phyloP scores from a whole-genome alignment of 257 asterid species.

The Solanum commersonii region DNA sequence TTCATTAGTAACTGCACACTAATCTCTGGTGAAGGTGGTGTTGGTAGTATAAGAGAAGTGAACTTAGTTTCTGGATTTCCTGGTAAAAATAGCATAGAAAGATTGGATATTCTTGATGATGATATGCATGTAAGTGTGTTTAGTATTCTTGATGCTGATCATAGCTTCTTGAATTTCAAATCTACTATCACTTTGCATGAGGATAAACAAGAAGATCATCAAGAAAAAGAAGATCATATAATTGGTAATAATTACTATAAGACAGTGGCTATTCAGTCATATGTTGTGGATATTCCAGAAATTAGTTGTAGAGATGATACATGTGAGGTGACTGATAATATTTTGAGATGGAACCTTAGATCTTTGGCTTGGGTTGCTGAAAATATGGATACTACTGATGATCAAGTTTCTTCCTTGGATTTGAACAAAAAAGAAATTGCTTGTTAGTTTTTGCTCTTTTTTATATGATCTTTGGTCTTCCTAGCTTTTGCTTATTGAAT shows the following conservation, averaged over 20 bases:
- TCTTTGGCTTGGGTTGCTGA: slow-evolving; percentile 27
- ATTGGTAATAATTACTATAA: not conserved
- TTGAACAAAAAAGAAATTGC: not conserved
- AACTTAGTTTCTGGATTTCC: slow-evolving; percentile 44
- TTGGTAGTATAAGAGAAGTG: slow-evolving; percentile 40
- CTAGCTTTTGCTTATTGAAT: not conserved
- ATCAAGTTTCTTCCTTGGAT: not conserved
- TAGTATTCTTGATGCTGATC: slow-evolving; percentile 42
- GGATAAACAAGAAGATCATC: not conserved
- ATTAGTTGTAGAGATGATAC: slow-evolving; percentile 39
- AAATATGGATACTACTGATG: slow-evolving; percentile 15
- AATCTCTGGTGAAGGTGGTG: slow-evolving; percentile 22
- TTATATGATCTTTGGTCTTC: too few species aligned
- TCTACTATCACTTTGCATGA: slow-evolving; percentile 31
- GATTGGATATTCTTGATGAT: slow-evolving; percentile 46
- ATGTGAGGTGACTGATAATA: slow-evolving; percentile 36
- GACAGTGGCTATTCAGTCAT: slow-evolving; percentile 47
- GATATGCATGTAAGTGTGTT: slow-evolving; percentile 37
- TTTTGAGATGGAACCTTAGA: slow-evolving; percentile 30
- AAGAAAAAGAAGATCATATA: not conserved
- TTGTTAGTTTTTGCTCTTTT: not conserved
- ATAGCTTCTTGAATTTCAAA: slow-evolving; percentile 34
- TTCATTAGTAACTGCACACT: slow-evolving; percentile 28
- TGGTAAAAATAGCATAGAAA: slow-evolving; percentile 32
- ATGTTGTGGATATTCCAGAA: slow-evolving; percentile 47